Base-by-base conservation (phyloP, 352 stramenopile species). In the Phytophthora kernoviae region DNA sequence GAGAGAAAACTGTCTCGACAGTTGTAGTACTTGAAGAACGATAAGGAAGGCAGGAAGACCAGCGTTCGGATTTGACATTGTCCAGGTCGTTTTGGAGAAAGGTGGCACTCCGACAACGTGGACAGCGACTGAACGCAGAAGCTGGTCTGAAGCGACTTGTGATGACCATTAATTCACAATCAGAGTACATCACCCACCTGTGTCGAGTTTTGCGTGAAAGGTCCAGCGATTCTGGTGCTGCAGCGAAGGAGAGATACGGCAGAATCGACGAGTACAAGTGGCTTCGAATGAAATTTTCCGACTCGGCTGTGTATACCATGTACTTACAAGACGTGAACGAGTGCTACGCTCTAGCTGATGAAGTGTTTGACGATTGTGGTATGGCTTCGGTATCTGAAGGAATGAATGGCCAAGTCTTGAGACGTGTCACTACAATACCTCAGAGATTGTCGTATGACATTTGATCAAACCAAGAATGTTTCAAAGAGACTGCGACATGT, bases 321-420 rank as follows among this genome's bases (percentile, higher is more conserved):
- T 62, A 48, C 26, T 36, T 68, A 1, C 39, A 55, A 5, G 59
- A 68, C 7, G 40, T 54, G 10, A 21, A 62, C 22, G 18, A 27
- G 5, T 24, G 32, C 21, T 63, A 60, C 22, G 14, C 33, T 34
- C 42, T 41, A 45, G 43, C 52, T 4, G 46, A 63, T 10, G n/a
- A 49, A 2, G 37, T 59, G 4, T 63, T 68, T 20, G 27, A 26
- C 32, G 46, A 58, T 6, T 41, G 33, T 5, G 60, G 39, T 15
- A 11, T 61, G 1, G 43, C 11, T 12, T 47, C 43, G 0, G 32
- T 55, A 26, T 22, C 21, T 1, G 14, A 47, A 4, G 34, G 48
- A 32, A 33, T 48, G 11, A 14, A n/a, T n/a, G n/a, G n/a, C n/a
- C n/a, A n/a, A n/a, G n/a, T n/a, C n/a, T n/a, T n/a, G n/a, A n/a